Evolutionary conservation across 2,329 filamentous ascomycete genomes (phyloP).

Genomic region (Orbilia quercus): DNA sequence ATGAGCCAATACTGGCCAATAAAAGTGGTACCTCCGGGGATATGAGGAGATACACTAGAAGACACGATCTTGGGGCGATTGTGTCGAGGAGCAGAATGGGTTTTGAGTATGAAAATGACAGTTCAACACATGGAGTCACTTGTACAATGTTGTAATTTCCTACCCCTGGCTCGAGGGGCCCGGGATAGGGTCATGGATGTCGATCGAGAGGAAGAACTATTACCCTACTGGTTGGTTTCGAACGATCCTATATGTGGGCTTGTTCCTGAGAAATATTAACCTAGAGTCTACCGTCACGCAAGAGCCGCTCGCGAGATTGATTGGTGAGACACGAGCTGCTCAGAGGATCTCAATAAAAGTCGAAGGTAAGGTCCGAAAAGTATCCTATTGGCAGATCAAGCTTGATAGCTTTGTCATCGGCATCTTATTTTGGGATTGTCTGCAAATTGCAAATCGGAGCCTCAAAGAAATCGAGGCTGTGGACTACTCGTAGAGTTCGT

Average conservation of each 20-base stretch:
- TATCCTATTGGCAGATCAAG: constrained; percentile 31
- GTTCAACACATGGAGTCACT: constrained; percentile 21
- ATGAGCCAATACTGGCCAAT: constrained; percentile 15
- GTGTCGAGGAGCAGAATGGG: constrained; percentile 7
- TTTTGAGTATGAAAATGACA: not conserved
- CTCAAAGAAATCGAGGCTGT: constrained; percentile 33
- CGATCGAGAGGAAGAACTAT: constrained; percentile 10
- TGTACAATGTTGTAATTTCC: constrained; percentile 31
- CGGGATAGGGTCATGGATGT: not conserved
- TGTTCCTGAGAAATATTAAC: constrained; percentile 26
- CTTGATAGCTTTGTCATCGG: constrained; percentile 9
- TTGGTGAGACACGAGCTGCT: constrained; percentile 8
- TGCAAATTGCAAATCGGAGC: constrained; percentile 40
- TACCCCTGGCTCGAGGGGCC: constrained; percentile 4
- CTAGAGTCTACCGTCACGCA: not conserved
- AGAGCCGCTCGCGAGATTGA: not conserved
- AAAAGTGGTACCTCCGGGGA: constrained; percentile 15
- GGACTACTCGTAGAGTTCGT: not conserved
- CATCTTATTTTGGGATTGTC: constrained; percentile 18
- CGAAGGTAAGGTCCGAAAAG: constrained; percentile 26
- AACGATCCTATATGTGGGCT: not conserved
- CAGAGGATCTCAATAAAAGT: constrained; percentile 9
- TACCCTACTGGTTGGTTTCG: constrained; percentile 15
- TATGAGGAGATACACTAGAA: not conserved
- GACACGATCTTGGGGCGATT: no score